Base-by-base conservation (phyloP, 768 basidiomycete genomes). In the Leccinellum rugosiceps region DNA sequence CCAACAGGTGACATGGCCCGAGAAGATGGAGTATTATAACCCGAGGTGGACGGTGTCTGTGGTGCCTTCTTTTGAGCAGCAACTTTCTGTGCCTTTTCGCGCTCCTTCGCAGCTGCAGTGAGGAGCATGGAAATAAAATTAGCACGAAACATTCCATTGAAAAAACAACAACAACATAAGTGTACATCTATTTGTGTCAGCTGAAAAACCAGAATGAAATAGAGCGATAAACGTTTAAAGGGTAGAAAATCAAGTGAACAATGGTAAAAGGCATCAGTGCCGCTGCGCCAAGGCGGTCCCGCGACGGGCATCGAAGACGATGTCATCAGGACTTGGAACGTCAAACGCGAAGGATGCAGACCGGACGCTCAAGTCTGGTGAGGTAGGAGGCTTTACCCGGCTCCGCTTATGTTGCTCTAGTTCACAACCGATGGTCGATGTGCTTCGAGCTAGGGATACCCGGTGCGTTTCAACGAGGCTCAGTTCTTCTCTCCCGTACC, bases 321-420 rank as follows among this genome's bases (percentile, higher is more conserved):
- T 74, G 65, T 98, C 96, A 63, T 98, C 96, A 21, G 96, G 96
- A 72, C 94, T 97, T 34, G 91, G 92, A 23, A 79, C 81, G 60
- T 94, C 85, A 66, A 94, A 93, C 10, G 83, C 75, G 68, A 91
- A 92, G 53, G 63, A 63, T 3, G 75, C 72, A 41, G 69, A 68
- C 17, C 75, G 64, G 14, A 73, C 65, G 8, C 67, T 65, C 41
- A 75, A 58, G 52, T 72, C 72, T 17, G 79, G 75, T n/a, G 78
- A 73, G 25, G 54, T 58, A 21, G 56, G 49, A 19, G 54, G 44
- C 11, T 57, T 62, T 45, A 14, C 49, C 30, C 49, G 56, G 58
- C 43, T 45, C 30, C 58, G 57, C 38, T 48, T 61, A 44, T 50
- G 52, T 34, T 60, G 57, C 14, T 58, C 59, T 41, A 41, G 21